Base-by-base conservation (phyloP, 2,329 filamentous ascomycete species). In the Fusarium fujikuroi region DNA sequence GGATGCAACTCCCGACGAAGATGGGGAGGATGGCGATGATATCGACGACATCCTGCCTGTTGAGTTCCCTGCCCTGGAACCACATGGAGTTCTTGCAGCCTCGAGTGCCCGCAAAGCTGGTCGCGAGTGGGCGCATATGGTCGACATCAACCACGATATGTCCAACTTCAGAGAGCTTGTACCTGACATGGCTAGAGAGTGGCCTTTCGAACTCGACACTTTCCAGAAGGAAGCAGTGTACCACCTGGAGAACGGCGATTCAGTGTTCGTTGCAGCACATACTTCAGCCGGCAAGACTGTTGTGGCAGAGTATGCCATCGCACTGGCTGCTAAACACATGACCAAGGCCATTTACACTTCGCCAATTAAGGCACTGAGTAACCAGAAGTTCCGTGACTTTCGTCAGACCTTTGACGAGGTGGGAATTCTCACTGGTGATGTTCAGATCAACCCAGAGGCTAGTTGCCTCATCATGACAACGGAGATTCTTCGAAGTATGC, bases 391-490 rank as follows among this genome's bases (percentile, higher is more conserved):
- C 83, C 91, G 96, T 72, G 96, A 99, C 80, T 99, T 99, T 81
- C 90, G 95, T 64, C 89, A 91, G 63, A 91, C 90, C 0, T 99
- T 99, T 78, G 95, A 97, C 67, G 96, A 99, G 81, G 96, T 99
- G 23, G 96, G 96, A 21, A 98, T 99, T 73, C 84, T 99, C 73
- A 99, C 96, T 0, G 96, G 96, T 67, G 96, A 99, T 84, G 96
- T 99, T 9, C 96, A 99, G 81, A 99, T 99, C 78, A 95, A 97
- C 73, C 94, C 95, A 0, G 96, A 98, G 84, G 96, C 96, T 34
- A 98, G 95, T 83, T 99, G 96, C 83, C 87, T 99, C 46, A 98
- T 99, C 82, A 99, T 99, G 96, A 99, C 96, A 0, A 99, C 96
- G 0, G 96, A 99, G 80, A 99, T 99, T 84, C 84, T 99, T 65